phyloP scores from a whole-genome alignment of 148 eudicot species.

The Spergularia bocconei region DNA sequence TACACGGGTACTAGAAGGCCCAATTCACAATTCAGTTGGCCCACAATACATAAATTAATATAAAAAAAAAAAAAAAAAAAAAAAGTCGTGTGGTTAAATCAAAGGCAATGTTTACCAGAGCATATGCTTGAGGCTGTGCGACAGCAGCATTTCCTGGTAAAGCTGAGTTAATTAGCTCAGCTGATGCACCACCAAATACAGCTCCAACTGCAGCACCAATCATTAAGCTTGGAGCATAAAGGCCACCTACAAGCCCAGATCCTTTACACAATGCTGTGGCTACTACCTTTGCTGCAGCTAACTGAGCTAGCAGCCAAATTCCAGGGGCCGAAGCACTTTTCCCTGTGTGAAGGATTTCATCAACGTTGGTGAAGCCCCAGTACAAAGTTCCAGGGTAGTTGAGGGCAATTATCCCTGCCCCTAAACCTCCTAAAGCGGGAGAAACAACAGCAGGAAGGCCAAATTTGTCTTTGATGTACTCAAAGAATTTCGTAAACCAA shows the following conservation, averaged over 20 bases:
- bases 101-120: conserved; percentile 48
- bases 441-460: conserved; percentile 78
- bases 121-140: conserved; percentile 98
- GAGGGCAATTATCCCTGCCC: conserved; percentile 93
- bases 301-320: conserved; percentile 83
- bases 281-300: conserved; percentile 92
- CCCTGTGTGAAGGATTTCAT: conserved; percentile 93
- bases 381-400: conserved; percentile 88
- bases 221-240: conserved; percentile 97
- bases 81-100: not conserved
- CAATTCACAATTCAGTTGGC: too few species aligned
- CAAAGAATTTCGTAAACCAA: conserved; percentile 70
- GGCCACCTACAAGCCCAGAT: conserved; percentile 95
- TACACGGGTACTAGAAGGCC: too few species aligned
- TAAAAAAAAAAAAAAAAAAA: too few species aligned
- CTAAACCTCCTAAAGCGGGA: conserved; percentile 94
- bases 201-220: conserved; percentile 99
- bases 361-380: conserved; percentile 97
- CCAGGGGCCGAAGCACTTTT: conserved; percentile 93
- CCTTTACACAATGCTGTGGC: conserved; percentile 93
- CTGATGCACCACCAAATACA: conserved; percentile 92
- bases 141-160: conserved; percentile 84
- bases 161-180: conserved; percentile 69
- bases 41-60: too few species aligned
- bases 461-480: conserved; percentile 67